Percentiles rank a stretch among this genome's conserved stretches.
phyloP scores from a whole-genome alignment of 306 rosid genomes.

The Luffa acutangula region DNA sequence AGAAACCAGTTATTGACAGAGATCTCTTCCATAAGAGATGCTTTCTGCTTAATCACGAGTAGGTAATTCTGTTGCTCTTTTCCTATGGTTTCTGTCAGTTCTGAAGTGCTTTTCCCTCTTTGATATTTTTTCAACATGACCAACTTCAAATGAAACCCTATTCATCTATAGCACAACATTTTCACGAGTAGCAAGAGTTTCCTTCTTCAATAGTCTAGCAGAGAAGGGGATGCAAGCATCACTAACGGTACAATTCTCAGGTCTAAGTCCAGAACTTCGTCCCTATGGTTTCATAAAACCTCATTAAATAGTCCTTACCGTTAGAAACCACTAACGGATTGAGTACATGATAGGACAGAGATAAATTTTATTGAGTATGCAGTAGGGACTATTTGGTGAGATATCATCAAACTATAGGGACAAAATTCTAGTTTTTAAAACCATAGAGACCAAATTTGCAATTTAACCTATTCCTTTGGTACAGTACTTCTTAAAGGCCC shows the following conservation, averaged over 20 bases:
- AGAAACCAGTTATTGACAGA: constrained; percentile 25
- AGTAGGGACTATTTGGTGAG: no score
- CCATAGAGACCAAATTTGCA: no score
- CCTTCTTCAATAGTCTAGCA: constrained; percentile 61
- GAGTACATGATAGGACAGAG: no score
- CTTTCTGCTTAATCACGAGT: constrained; percentile 33
- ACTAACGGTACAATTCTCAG: constrained; percentile 34
- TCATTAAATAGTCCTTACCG: no score
- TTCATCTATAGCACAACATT: constrained; percentile 46
- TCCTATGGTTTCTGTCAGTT: not conserved
- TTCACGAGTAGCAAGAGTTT: constrained; percentile 57
- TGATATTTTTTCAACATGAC: not conserved
- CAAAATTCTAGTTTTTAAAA: no score
- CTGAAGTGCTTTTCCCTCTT: not conserved
- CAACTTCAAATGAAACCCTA: not conserved
- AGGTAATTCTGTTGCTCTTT: constrained; percentile 31
- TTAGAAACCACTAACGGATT: no score
- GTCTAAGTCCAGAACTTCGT: no score
- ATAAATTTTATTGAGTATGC: no score
- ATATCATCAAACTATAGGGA: no score
- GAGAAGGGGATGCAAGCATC: constrained; percentile 61
- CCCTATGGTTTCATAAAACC: no score
- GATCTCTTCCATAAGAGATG: constrained; percentile 33
- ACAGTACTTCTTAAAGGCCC: constrained; percentile 89
- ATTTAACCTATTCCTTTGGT: not conserved